Evolutionary conservation across 2,329 filamentous ascomycete species (phyloP).

Genomic region (Stemphylium vesicarium): DNA sequence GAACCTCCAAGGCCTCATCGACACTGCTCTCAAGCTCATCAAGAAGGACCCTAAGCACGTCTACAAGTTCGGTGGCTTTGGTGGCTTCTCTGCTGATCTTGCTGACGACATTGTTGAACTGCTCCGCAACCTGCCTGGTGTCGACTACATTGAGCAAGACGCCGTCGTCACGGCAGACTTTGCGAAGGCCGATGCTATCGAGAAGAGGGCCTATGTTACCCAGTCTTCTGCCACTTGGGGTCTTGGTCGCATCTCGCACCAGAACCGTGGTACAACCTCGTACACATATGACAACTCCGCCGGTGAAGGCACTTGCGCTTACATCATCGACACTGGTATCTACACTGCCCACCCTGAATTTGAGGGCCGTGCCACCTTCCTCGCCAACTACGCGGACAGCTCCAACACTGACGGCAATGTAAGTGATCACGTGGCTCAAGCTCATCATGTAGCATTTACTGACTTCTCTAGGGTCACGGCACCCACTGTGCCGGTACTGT

Average conservation of each 20-base stretch:
- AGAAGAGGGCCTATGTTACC: conserved; percentile 47
- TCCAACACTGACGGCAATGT: conserved; percentile 46
- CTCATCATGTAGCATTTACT: neutral
- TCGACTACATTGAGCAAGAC: conserved; percentile 51
- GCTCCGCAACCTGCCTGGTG: conserved; percentile 39
- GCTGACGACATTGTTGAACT: conserved; percentile 37
- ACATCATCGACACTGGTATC: conserved; percentile 71
- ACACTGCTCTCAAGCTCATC: conserved; percentile 35
- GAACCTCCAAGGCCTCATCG: conserved; percentile 34
- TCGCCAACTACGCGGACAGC: conserved; percentile 48
- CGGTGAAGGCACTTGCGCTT: conserved; percentile 57
- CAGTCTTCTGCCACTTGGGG: conserved; percentile 52
- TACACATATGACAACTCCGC: conserved; percentile 51
- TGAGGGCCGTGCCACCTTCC: conserved; percentile 48
- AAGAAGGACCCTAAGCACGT: conserved; percentile 40
- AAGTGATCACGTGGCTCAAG: neutral
- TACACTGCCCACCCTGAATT: conserved; percentile 58
- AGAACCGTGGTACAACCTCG: conserved; percentile 32
- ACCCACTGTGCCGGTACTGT: conserved; percentile 49
- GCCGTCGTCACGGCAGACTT: conserved; percentile 42
- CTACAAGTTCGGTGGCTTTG: conserved; percentile 49
- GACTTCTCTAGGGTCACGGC: conserved; percentile 38
- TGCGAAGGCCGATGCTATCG: conserved; percentile 19
- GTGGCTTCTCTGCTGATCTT: conserved; percentile 49
- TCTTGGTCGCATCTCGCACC: conserved; percentile 51